These are phyloP conservation scores for Gnetum montanum DNA, from an alignment of 75 land plant species.

Conservation along the genomic window DNA sequence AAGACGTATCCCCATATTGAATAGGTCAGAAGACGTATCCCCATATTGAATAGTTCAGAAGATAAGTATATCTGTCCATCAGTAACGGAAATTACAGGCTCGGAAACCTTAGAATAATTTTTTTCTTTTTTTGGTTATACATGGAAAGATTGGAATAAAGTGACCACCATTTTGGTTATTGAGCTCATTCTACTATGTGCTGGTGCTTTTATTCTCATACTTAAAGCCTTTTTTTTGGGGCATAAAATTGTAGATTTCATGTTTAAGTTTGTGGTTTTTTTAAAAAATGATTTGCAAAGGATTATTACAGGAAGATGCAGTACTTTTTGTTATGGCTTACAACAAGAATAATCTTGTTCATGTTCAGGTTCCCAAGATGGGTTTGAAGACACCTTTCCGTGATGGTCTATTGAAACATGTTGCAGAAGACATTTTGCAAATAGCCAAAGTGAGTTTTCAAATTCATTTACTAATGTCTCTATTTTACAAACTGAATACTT, in stretches of 20 bases:
- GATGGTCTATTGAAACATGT: slow-evolving; percentile 79
- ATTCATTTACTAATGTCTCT: background rate
- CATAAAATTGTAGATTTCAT: no score
- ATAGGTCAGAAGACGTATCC: background rate
- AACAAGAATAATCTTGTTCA: background rate
- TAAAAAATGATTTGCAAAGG: no score
- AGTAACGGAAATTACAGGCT: background rate
- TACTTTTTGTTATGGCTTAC: no score
- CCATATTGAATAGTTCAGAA: background rate
- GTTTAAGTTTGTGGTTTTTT: no score
- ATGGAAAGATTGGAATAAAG: no score
- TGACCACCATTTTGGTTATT: no score
- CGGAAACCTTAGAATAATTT: no score
- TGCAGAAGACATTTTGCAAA: slow-evolving; percentile 72
- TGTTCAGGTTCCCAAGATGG: slow-evolving; percentile 71
- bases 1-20: background rate
- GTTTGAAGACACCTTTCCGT: slow-evolving; percentile 86
- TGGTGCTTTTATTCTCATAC: no score
- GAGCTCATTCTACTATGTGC: no score
- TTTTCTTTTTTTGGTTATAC: no score
- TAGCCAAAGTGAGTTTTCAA: slow-evolving; percentile 58
- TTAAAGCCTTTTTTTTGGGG: no score
- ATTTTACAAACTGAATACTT: background rate
- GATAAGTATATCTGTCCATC: background rate
- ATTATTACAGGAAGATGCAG: no score